Evolutionary conservation across 2,329 filamentous ascomycete species (phyloP).

Genomic region (Elsinoe necatrix): DNA sequence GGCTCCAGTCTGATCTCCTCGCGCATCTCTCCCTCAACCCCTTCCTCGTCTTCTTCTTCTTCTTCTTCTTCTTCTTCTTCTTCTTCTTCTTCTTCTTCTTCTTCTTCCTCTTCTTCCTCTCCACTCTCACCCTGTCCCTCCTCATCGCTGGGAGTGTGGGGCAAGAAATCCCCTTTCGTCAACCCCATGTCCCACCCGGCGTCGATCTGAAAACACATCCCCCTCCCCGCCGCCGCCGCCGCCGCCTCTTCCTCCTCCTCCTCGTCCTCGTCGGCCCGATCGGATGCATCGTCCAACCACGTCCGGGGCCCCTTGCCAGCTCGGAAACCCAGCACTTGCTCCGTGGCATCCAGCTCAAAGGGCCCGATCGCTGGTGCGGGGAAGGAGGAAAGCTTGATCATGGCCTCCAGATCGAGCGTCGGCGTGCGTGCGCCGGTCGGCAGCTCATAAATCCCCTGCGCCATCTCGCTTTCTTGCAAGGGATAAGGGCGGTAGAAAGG

Average conservation of each 20-base stretch:
- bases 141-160: constrained; percentile 17
- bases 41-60: neutral
- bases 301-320: too few relatives aligned
- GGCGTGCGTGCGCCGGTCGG: constrained; percentile 15
- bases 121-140: too few relatives aligned
- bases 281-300: neutral
- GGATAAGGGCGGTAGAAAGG: constrained; percentile 5
- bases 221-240: too few relatives aligned
- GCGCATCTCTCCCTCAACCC: constrained; percentile 13
- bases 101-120: too few relatives aligned
- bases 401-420: constrained; percentile 8
- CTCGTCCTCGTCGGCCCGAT: neutral
- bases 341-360: constrained; percentile 12
- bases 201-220: neutral
- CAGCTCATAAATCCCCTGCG: neutral
- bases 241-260: too few relatives aligned
- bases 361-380: neutral
- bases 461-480: neutral
- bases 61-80: neutral
- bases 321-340: neutral
- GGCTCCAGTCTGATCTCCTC: neutral
- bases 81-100: too few relatives aligned
- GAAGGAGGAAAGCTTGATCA: neutral
- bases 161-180: constrained; percentile 20
- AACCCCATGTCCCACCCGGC: neutral